These are phyloP conservation scores for Trypanosoma vivax DNA, from an alignment of 208 protist species.

Conservation along the genomic window DNA sequence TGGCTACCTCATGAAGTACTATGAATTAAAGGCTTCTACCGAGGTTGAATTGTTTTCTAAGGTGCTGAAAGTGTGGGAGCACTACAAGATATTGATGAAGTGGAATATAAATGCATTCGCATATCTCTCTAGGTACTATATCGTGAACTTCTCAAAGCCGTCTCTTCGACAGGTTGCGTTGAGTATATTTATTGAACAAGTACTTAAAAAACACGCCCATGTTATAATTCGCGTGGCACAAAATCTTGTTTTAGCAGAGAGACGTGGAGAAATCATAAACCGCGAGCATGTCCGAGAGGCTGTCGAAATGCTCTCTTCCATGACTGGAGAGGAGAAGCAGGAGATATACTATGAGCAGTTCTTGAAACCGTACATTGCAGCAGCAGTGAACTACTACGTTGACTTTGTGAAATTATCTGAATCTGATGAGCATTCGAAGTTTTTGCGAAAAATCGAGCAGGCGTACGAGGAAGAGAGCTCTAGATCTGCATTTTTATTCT, in stretches of 20 bases:
- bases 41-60: constrained; percentile 57
- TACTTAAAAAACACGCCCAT: constrained; percentile 59
- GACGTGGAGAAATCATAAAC: constrained; percentile 28
- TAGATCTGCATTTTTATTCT: constrained; percentile 61
- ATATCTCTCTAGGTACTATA: constrained; percentile 85
- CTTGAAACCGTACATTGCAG: constrained; percentile 51
- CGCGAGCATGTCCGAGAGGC: constrained; percentile 44
- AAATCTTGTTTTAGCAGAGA: constrained; percentile 35
- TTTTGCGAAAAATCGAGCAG: constrained; percentile 33
- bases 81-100: constrained; percentile 80
- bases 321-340: constrained; percentile 55
- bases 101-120: constrained; percentile 79
- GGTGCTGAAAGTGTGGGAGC: constrained; percentile 63
- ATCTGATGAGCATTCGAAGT: constrained; percentile 23
- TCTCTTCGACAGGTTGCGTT: constrained; percentile 71
- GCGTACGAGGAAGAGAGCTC: constrained; percentile 36
- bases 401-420: constrained; percentile 34
- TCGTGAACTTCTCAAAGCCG: constrained; percentile 76
- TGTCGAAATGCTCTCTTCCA: constrained; percentile 67
- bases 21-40: constrained; percentile 34
- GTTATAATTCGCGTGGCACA: constrained; percentile 52
- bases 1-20: constrained; percentile 61
- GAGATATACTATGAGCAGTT: constrained; percentile 70
- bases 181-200: constrained; percentile 77
- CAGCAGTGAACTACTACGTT: constrained; percentile 53